Evolutionary conservation across 352 stramenopile species (phyloP).

Genomic region (Globisporangium cystogenes): DNA sequence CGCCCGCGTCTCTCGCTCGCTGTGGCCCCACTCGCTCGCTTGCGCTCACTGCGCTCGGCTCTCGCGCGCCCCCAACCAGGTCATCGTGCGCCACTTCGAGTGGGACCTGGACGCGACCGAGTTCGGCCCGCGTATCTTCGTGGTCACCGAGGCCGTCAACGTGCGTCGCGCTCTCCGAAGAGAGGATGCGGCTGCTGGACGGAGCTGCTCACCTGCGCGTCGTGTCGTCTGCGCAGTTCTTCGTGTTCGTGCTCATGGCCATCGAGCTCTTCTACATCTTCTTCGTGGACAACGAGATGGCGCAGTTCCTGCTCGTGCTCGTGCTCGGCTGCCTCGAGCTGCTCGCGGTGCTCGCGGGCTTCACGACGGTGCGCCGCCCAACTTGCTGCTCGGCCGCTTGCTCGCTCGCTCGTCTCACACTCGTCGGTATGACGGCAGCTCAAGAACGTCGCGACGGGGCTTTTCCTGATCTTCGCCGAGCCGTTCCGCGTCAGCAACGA

Average conservation of each 20-base stretch:
- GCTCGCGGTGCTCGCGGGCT: slow-evolving; percentile 50
- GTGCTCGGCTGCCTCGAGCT: slow-evolving; percentile 65
- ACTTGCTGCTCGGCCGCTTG: too few relatives aligned
- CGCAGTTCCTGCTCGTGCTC: slow-evolving; percentile 60
- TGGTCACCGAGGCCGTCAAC: slow-evolving; percentile 73
- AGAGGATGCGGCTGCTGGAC: neutral
- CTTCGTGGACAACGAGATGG: slow-evolving; percentile 56
- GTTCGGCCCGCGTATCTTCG: slow-evolving; percentile 73
- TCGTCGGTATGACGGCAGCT: slow-evolving; percentile 40
- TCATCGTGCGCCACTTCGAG: slow-evolving; percentile 67
- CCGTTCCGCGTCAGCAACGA: slow-evolving; percentile 69
- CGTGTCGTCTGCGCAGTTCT: slow-evolving; percentile 35
- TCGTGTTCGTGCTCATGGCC: slow-evolving; percentile 64
- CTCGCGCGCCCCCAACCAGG: slow-evolving; percentile 31
- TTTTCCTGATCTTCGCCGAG: slow-evolving; percentile 84
- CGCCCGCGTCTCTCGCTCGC: too few relatives aligned
- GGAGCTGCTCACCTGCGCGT: too few relatives aligned
- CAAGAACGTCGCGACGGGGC: slow-evolving; percentile 73
- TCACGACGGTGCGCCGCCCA: slow-evolving; percentile 53
- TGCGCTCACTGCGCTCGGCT: neutral
- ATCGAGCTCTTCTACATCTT: slow-evolving; percentile 86
- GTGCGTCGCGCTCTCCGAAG: slow-evolving; percentile 7
- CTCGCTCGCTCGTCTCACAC: too few relatives aligned
- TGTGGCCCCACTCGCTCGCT: neutral
- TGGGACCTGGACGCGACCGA: slow-evolving; percentile 65